These are phyloP conservation scores for Syzygium grande DNA, from an alignment of 345 rosid genomes.

Conservation along the genomic window DNA sequence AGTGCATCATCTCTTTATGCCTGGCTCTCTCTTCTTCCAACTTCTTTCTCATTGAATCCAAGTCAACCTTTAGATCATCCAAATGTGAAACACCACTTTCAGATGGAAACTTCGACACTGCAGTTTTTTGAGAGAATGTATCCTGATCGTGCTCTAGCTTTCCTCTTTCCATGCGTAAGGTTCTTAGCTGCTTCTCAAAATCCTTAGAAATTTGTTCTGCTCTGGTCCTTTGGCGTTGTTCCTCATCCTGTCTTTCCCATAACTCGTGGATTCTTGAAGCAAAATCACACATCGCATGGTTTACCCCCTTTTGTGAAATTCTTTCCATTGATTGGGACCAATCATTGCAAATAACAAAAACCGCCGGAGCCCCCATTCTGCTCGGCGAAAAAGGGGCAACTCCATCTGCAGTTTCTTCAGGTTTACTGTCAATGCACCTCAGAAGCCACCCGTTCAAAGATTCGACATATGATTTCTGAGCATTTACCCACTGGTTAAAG, in stretches of 20 bases:
- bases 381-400: slow-evolving; percentile 82
- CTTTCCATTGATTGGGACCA: slow-evolving; percentile 74
- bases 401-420: slow-evolving; percentile 78
- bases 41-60: slow-evolving; percentile 79
- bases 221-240: slow-evolving; percentile 62
- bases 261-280: slow-evolving; percentile 57
- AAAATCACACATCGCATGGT: slow-evolving; percentile 55
- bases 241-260: slow-evolving; percentile 91
- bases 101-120: slow-evolving; percentile 42
- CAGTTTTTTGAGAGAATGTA: slow-evolving; percentile 46
- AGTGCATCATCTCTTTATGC: slow-evolving; percentile 62
- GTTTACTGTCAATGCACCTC: slow-evolving; percentile 55
- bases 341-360: slow-evolving; percentile 79
- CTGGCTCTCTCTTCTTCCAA: slow-evolving; percentile 64
- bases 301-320: slow-evolving; percentile 61
- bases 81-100: slow-evolving; percentile 62
- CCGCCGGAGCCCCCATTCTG: slow-evolving; percentile 72
- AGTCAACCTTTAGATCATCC: slow-evolving; percentile 81
- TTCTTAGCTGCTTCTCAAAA: slow-evolving; percentile 61
- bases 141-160: slow-evolving; percentile 53
- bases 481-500: slow-evolving; percentile 62
- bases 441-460: slow-evolving; percentile 82
- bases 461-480: slow-evolving; percentile 63
- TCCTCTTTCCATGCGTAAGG: slow-evolving; percentile 48
- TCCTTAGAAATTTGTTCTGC: slow-evolving; percentile 77